Evolutionary conservation across 2,329 filamentous ascomycete species (phyloP).

Genomic region (Aspergillus costaricaensis): DNA sequence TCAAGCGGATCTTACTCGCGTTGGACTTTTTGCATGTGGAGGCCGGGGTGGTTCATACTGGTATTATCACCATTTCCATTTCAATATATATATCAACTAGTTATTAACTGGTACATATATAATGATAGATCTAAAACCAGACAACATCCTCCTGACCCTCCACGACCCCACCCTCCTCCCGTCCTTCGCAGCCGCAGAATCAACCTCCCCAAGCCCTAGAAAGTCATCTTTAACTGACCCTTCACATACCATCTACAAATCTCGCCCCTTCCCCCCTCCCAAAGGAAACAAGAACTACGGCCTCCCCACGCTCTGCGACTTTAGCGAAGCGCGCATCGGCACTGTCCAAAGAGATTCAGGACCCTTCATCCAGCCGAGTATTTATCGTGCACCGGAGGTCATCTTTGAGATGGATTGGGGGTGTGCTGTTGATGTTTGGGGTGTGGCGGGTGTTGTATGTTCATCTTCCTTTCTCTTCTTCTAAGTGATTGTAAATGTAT

Average conservation of each 20-base stretch:
- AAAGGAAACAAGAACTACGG: conserved; percentile 22
- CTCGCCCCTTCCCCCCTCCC: conserved; percentile 27
- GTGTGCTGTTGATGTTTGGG: conserved; percentile 55
- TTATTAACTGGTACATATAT: background rate
- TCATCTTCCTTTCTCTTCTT: conserved; percentile 35
- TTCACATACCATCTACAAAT: conserved; percentile 28
- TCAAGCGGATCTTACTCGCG: conserved; percentile 34
- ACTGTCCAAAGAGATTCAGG: conserved; percentile 34
- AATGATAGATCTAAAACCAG: conserved; percentile 41
- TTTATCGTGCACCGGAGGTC: conserved; percentile 43
- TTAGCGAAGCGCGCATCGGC: conserved; percentile 38
- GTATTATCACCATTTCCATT: conserved; percentile 17
- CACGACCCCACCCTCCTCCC: conserved; percentile 32
- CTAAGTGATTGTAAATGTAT: too few relatives aligned
- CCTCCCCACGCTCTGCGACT: conserved; percentile 37
- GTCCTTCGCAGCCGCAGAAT: conserved; percentile 30
- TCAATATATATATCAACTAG: too few relatives aligned
- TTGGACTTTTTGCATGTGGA: conserved; percentile 42
- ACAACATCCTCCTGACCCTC: conserved; percentile 44
- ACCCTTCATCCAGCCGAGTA: conserved; percentile 46
- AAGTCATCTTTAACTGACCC: conserved; percentile 26
- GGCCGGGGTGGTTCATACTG: conserved; percentile 35
- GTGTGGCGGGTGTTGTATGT: conserved; percentile 15
- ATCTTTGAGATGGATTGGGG: conserved; percentile 50
- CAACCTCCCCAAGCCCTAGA: conserved; percentile 29